A percentile compares a stretch with the other conserved stretches of the same genome.
phyloP scores from a whole-genome alignment of 257 asterid genomes.

The Euphrasia confusa region DNA sequence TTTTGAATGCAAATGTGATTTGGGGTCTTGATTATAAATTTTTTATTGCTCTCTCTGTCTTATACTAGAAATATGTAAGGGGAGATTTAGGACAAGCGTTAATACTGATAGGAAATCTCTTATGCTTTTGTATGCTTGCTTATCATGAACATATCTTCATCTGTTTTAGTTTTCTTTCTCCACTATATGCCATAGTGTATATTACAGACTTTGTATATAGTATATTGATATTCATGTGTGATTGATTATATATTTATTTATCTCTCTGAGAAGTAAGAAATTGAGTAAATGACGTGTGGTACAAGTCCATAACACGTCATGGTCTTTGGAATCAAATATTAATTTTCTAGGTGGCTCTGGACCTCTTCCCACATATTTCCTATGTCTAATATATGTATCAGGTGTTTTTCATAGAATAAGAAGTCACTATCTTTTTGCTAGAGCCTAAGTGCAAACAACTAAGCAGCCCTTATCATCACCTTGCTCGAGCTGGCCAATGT shows the following conservation, averaged over 20 bases:
- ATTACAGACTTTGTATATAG: neutral
- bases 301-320: slow-evolving; percentile 1
- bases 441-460: neutral
- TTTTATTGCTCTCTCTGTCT: neutral
- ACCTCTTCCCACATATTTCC: slow-evolving; percentile 1
- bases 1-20: slow-evolving; percentile 7
- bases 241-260: too few relatives aligned
- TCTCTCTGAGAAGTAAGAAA: too few relatives aligned
- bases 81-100: neutral
- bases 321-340: slow-evolving; percentile 2
- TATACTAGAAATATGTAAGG: neutral
- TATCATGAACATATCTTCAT: slow-evolving; percentile 5
- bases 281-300: neutral
- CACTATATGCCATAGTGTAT: neutral
- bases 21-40: slow-evolving; percentile 1
- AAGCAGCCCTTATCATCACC: neutral
- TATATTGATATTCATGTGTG: neutral
- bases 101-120: neutral
- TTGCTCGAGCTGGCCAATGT: slow-evolving; percentile 4
- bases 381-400: neutral
- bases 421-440: too few relatives aligned
- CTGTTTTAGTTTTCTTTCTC: neutral
- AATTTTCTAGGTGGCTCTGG: slow-evolving; percentile 1
- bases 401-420: too few relatives aligned
- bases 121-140: neutral